Base-by-base conservation (phyloP, 2,329 filamentous ascomycete species). In the Xenoacremonium recifei region DNA sequence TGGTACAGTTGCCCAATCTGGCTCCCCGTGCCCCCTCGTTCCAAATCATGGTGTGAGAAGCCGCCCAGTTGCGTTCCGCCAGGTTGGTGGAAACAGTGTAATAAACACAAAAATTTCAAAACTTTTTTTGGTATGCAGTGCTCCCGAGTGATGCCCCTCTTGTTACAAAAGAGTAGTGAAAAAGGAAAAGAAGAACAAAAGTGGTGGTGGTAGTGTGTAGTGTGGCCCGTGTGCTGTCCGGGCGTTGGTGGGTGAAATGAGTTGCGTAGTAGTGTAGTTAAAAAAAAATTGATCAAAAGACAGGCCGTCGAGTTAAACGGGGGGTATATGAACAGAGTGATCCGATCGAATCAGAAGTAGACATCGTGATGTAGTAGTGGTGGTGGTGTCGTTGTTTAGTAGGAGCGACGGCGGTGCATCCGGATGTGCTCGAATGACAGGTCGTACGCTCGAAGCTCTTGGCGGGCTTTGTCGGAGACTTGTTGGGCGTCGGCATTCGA, bases 401-500 rank as follows among this genome's bases (percentile, higher is more conserved):
- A 72, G 21, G 78, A 76, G 70, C 82, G 67, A 58, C 78, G 69
- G 53, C 78, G 75, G 57, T 79, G 76, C 40, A 73, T 62, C 48
- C 87, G 79, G 44, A 86, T 84, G 53, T 90, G 87, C 66, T 96
- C 91, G 63, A 96, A 96, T 3, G 87, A 89, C 61, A 85, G 87
- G 53, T 88, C 87, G 66, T 96, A 96, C 53, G 86, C 85, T 61
- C 85, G 82, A 25, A 96, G 79, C 64, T 95, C 89, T 65, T 80
- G 83, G 57, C 82, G 82, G 20, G 87, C 84, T 65, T 87, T 85
- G 51, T 87, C 83, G 4, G 89, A 90, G 50, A 95, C 72, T 35
- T 78, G 73, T 32, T 64, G 65, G 17, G 68, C 64, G 43, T 81
- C 79, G 54, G 74, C 73, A 37, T 65, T 65, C 43, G 78, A 79